phyloP scores from a whole-genome alignment of 2,329 filamentous ascomycete genomes.

The Aspergillus ustus region DNA sequence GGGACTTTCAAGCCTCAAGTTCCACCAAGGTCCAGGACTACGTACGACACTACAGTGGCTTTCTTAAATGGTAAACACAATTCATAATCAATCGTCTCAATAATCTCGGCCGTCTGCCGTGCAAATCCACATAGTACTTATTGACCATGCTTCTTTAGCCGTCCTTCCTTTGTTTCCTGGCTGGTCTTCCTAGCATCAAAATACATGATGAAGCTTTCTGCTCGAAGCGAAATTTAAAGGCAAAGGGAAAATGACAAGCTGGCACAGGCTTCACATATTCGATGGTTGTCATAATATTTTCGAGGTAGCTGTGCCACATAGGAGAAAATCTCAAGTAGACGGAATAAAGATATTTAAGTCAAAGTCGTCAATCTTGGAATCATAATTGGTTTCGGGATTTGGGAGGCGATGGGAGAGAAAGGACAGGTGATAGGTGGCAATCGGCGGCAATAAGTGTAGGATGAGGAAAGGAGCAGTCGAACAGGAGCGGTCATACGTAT shows the following conservation, averaged over 20 bases:
- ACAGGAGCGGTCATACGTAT: slow-evolving; percentile 6
- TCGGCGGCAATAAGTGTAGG: slow-evolving; percentile 8
- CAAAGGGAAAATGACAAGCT: slow-evolving; percentile 17
- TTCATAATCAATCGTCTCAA: slow-evolving; percentile 23
- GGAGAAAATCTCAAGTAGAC: slow-evolving; percentile 19
- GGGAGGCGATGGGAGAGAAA: slow-evolving; percentile 4
- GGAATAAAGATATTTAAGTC: slow-evolving; percentile 19
- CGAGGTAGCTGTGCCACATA: slow-evolving; percentile 17
- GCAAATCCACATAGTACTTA: slow-evolving; percentile 18
- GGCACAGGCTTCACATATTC: slow-evolving; percentile 18
- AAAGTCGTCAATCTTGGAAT: slow-evolving; percentile 16
- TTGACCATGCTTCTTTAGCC: slow-evolving; percentile 19
- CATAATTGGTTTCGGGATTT: slow-evolving; percentile 12
- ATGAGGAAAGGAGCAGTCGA: slow-evolving; percentile 10
- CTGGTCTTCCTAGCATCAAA: slow-evolving; percentile 13
- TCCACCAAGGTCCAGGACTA: not conserved
- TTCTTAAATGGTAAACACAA: slow-evolving; percentile 7
- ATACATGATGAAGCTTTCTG: slow-evolving; percentile 22
- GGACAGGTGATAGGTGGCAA: slow-evolving; percentile 1
- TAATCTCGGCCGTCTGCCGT: slow-evolving; percentile 20
- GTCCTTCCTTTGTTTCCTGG: slow-evolving; percentile 6
- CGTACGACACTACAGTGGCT: not conserved
- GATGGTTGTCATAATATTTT: slow-evolving; percentile 15
- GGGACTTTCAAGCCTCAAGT: not conserved
- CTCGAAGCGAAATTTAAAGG: slow-evolving; percentile 19